A percentile compares a stretch with the other conserved stretches of the same genome.
Conservation (phyloP, 192 early-diverging fungal genomes). For the Powellomyces hirtus region DNA sequence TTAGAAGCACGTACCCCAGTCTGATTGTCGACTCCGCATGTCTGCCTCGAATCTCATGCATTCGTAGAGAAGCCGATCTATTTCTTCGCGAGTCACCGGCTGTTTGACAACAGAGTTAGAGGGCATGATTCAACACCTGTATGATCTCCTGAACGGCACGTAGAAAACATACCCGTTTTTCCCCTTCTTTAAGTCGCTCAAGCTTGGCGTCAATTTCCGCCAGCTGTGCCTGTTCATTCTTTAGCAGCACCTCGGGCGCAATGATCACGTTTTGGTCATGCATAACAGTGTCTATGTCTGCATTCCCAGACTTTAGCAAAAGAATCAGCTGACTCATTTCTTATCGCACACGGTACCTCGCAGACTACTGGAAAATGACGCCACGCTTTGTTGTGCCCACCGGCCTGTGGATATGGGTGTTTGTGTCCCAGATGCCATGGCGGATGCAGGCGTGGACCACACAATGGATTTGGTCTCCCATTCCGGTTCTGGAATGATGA, state of each 20-base stretch:
- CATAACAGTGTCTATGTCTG: conserved; percentile 25
- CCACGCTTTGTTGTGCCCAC: background rate
- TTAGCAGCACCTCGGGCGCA: conserved; percentile 2
- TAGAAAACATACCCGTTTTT: background rate
- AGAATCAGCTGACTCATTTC: too few relatives aligned
- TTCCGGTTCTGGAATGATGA: conserved; percentile 30
- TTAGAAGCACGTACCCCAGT: background rate
- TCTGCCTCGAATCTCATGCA: conserved; percentile 7
- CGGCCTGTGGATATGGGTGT: conserved; percentile 9
- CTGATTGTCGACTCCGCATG: background rate
- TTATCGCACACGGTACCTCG: too few relatives aligned
- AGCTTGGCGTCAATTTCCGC: conserved; percentile 13
- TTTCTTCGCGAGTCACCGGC: conserved; percentile 10
- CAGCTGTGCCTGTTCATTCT: conserved; percentile 9
- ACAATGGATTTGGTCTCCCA: conserved; percentile 31
- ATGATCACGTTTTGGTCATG: background rate
- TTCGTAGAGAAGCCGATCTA: conserved; percentile 14
- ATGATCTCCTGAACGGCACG: background rate
- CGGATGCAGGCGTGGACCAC: conserved; percentile 9
- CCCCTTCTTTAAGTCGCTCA: background rate
- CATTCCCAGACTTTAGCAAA: too few relatives aligned
- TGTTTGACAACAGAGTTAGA: background rate
- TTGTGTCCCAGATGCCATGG: conserved; percentile 2
- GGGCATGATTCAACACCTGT: background rate
- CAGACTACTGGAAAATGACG: background rate